Evolutionary conservation across 176 grass and related monocot species (phyloP).

Genomic region (Alopecurus myosuroides): DNA sequence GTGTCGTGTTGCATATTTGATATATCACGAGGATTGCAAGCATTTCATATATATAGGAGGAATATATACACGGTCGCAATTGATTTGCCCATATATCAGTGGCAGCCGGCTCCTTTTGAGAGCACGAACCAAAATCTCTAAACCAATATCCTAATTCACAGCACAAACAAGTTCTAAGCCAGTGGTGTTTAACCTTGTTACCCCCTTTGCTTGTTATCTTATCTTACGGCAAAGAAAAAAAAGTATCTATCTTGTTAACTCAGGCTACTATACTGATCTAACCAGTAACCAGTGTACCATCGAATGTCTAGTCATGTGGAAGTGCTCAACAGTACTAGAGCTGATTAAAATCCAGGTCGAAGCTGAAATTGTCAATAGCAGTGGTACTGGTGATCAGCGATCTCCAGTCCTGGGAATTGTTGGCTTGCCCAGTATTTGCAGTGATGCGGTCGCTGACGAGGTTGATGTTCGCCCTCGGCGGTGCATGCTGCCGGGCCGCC

Average conservation of each 20-base stretch:
- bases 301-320: not conserved
- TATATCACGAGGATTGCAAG: too few species aligned
- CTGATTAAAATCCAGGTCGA: not conserved
- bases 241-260: not conserved
- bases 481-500: not conserved
- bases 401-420: not conserved
- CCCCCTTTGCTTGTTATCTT: too few species aligned
- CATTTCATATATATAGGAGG: too few species aligned
- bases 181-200: too few species aligned
- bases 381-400: not conserved
- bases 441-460: not conserved
- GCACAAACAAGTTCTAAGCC: too few species aligned
- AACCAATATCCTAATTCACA: too few species aligned
- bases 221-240: too few species aligned
- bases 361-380: not conserved
- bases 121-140: too few species aligned
- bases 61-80: too few species aligned
- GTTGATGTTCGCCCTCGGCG: not conserved
- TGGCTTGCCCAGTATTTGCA: not conserved
- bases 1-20: too few species aligned
- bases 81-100: too few species aligned
- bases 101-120: too few species aligned
- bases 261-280: not conserved
- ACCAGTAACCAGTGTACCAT: not conserved
- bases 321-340: not conserved